A percentile compares a stretch with the other conserved stretches of the same genome.
These are phyloP conservation scores for bread wheat (Triticum aestivum) DNA, from an alignment of 176 grass and related monocot genomes.

Conservation along the genomic window DNA sequence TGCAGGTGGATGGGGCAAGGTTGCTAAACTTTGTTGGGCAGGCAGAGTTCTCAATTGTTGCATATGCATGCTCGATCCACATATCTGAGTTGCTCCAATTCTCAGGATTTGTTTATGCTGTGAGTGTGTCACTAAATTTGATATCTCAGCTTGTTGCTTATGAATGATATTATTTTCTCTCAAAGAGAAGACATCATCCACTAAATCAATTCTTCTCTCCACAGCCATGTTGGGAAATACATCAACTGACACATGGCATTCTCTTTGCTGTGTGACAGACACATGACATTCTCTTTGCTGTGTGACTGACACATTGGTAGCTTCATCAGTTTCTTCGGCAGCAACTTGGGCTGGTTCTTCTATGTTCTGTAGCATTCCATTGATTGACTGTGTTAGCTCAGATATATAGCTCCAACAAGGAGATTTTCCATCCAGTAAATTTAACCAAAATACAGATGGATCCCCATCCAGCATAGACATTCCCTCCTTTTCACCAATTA, in stretches of 20 bases:
- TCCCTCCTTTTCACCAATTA: constrained; percentile 62
- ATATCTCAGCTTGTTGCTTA: background rate
- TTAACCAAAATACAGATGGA: constrained; percentile 61
- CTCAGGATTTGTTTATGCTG: background rate
- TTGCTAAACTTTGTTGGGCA: background rate
- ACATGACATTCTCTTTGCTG: background rate
- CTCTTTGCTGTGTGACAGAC: background rate
- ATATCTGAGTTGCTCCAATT: background rate
- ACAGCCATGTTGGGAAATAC: background rate
- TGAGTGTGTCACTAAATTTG: background rate
- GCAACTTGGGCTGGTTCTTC: constrained; percentile 17
- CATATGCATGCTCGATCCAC: background rate
- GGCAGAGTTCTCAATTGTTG: background rate
- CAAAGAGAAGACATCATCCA: background rate
- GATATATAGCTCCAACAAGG: constrained; percentile 40
- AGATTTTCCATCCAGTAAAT: constrained; percentile 55
- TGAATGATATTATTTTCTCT: background rate
- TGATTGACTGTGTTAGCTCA: constrained; percentile 33
- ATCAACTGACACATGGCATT: background rate
- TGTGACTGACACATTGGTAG: background rate
- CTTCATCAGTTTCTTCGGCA: constrained; percentile 44
- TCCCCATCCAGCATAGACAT: constrained; percentile 51
- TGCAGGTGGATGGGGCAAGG: background rate
- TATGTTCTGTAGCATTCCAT: constrained; percentile 37
- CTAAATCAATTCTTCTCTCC: background rate